A percentile compares a stretch with the other conserved stretches of the same genome.
Evolutionary conservation across 176 grass and related monocot genomes (phyloP).

Genomic region (Secale cereale): DNA sequence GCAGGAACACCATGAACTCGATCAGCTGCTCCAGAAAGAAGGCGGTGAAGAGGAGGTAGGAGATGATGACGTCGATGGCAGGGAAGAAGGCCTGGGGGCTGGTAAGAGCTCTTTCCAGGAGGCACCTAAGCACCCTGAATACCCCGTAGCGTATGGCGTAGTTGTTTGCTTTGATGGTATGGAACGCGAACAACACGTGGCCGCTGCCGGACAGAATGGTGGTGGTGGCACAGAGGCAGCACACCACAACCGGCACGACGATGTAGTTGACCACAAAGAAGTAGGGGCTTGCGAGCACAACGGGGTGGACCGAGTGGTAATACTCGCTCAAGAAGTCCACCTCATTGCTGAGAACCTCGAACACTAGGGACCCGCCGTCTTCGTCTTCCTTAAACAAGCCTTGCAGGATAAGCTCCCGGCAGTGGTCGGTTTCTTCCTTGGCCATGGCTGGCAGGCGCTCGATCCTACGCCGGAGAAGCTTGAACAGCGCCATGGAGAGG

Average conservation of each 20-base stretch:
- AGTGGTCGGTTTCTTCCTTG: no score
- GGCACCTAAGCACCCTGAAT: background rate
- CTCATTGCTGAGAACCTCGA: slow-evolving; percentile 15
- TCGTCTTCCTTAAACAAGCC: no score
- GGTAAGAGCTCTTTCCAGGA: no score
- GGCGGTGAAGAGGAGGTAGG: no score
- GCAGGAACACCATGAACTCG: background rate
- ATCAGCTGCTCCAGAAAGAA: no score
- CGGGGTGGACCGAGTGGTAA: slow-evolving; percentile 13
- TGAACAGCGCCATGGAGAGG: no score
- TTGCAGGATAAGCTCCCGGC: no score
- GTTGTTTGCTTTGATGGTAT: background rate
- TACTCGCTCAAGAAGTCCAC: slow-evolving; percentile 11
- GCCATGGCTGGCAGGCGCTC: no score
- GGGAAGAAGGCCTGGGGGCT: no score
- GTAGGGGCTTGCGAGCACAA: slow-evolving; percentile 18
- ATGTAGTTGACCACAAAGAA: slow-evolving; percentile 4
- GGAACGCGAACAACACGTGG: background rate
- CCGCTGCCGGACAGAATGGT: background rate
- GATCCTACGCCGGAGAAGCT: no score
- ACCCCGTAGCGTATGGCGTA: background rate
- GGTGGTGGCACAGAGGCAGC: background rate
- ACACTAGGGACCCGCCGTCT: background rate
- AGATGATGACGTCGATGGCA: no score
- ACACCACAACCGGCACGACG: background rate